Percentiles rank a stretch among this genome's conserved stretches.
Evolutionary conservation across 148 eudicot genomes (phyloP).

Genomic region (Tetragonia tetragonoides): DNA sequence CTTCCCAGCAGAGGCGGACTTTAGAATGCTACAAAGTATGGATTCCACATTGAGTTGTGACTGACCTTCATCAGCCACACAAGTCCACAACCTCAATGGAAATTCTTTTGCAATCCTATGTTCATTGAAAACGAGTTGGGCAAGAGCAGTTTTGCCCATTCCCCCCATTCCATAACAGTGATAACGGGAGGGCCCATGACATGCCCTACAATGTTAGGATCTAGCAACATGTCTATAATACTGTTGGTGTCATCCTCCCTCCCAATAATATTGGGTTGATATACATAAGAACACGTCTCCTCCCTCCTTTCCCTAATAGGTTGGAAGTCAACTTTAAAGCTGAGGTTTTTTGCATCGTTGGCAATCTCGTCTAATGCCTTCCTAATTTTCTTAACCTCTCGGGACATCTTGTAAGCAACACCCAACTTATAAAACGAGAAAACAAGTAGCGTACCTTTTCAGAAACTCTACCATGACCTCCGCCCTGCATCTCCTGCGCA

Average conservation of each 20-base stretch:
- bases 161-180: not conserved
- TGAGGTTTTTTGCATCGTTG: not conserved
- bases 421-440: not conserved
- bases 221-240: not conserved
- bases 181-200: not conserved
- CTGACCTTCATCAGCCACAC: not conserved
- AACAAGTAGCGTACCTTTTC: not conserved
- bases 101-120: not conserved
- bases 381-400: not conserved
- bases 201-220: not conserved
- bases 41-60: not conserved
- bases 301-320: not conserved
- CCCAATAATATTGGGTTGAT: not conserved
- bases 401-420: not conserved
- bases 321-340: not conserved
- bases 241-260: not conserved
- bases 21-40: not conserved
- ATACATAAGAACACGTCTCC: slow-evolving; percentile 3
- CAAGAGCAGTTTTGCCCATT: not conserved
- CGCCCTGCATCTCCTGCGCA: not conserved
- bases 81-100: not conserved
- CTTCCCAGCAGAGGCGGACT: not conserved
- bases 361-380: not conserved
- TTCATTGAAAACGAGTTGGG: not conserved
- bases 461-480: not conserved